A percentile compares a stretch with the other conserved stretches of the same genome.
Evolutionary conservation across 108 stramenopile genomes (phyloP).

Genomic region (Schizochytrium sp.): DNA sequence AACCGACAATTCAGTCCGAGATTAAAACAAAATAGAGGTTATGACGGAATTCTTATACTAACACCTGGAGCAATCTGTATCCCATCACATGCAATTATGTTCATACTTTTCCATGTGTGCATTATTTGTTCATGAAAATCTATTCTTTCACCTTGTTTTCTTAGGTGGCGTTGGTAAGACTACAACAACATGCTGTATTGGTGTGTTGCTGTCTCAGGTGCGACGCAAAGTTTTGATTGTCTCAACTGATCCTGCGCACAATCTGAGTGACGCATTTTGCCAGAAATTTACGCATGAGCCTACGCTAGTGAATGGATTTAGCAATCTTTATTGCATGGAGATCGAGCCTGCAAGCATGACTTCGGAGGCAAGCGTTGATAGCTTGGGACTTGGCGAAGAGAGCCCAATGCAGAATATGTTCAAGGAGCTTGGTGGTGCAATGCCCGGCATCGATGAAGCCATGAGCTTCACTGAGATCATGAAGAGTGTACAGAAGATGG

Average conservation of each 20-base stretch:
- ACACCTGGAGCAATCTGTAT: too few species aligned
- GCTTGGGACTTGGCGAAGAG: slow-evolving; percentile 75
- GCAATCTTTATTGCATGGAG: slow-evolving; percentile 95
- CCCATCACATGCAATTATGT: too few species aligned
- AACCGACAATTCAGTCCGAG: too few species aligned
- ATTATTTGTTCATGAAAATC: too few species aligned
- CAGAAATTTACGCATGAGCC: slow-evolving; percentile 99
- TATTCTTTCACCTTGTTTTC: background rate
- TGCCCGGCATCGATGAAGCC: slow-evolving; percentile 99
- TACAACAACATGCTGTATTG: slow-evolving; percentile 94
- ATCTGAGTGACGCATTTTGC: slow-evolving; percentile 97
- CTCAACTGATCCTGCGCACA: slow-evolving; percentile 98
- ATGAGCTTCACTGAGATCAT: slow-evolving; percentile 97
- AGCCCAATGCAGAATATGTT: slow-evolving; percentile 85
- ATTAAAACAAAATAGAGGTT: too few species aligned
- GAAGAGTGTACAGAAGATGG: slow-evolving; percentile 93
- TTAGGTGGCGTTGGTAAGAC: slow-evolving; percentile 95
- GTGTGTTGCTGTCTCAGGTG: slow-evolving; percentile 76
- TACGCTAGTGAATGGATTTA: slow-evolving; percentile 94
- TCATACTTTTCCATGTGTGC: too few species aligned
- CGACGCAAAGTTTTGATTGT: slow-evolving; percentile 84
- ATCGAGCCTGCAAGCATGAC: slow-evolving; percentile 79
- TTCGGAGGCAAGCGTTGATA: slow-evolving; percentile 76
- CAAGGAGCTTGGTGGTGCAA: slow-evolving; percentile 90
- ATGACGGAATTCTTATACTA: too few species aligned